Evolutionary conservation across 2,329 filamentous ascomycete genomes (phyloP).

Genomic region (Ophiostoma sp.): DNA sequence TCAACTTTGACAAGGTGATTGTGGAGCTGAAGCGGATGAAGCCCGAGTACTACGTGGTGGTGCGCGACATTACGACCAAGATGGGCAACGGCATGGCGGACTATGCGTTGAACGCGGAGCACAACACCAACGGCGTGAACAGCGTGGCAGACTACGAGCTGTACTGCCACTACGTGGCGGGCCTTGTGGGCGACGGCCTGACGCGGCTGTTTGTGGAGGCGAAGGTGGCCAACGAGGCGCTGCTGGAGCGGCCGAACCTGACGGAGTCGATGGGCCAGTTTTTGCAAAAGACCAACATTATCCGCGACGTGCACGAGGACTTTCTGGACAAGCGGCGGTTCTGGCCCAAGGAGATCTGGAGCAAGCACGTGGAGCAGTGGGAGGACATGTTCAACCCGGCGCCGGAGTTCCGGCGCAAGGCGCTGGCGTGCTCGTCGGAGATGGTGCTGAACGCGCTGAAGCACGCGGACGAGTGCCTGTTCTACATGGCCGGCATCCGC

Average conservation of each 20-base stretch:
- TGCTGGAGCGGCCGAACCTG: conserved; percentile 71
- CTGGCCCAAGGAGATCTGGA: conserved; percentile 96
- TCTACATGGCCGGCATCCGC: conserved; percentile 89
- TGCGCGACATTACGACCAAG: conserved; percentile 84
- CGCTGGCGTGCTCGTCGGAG: conserved; percentile 80
- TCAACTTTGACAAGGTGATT: conserved; percentile 85
- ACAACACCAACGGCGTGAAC: conserved; percentile 72
- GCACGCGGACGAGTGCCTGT: conserved; percentile 89
- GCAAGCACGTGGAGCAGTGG: conserved; percentile 84
- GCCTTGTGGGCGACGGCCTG: conserved; percentile 89
- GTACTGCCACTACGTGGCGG: conserved; percentile 98
- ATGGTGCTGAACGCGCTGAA: conserved; percentile 89
- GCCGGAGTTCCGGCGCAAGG: conserved; percentile 65
- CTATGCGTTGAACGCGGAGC: conserved; percentile 78
- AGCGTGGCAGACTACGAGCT: conserved; percentile 86
- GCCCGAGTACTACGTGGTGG: conserved; percentile 74
- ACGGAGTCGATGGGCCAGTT: conserved; percentile 97
- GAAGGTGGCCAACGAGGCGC: conserved; percentile 76
- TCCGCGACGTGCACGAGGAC: conserved; percentile 90
- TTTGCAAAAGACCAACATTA: conserved; percentile 97
- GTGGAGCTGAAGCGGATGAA: conserved; percentile 85
- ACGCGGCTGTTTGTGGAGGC: conserved; percentile 86
- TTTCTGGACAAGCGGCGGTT: conserved; percentile 81
- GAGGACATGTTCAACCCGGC: conserved; percentile 75
- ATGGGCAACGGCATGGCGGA: conserved; percentile 99